Evolutionary conservation across 345 rosid species (phyloP), one percentile per base, ranked within the genome.

Genomic region (Eucalyptus urophylla): DNA sequence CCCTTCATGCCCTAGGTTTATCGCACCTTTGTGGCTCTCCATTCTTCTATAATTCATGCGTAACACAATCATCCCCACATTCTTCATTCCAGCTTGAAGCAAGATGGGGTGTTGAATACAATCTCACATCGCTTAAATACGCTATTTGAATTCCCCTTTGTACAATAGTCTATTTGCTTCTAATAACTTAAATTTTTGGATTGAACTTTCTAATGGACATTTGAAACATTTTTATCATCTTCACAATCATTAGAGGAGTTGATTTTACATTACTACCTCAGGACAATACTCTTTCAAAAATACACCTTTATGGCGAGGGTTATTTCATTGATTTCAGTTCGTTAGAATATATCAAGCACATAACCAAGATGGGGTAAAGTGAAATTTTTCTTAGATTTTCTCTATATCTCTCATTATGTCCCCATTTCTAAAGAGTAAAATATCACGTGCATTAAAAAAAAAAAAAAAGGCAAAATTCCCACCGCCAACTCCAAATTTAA

Each of bases 231-330:
- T 65, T 65, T 54, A n/a, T 65, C 76, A 14, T 65, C 21, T n/a
- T n/a, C 76, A n/a, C 37, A 65, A 65, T 65, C 31, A n/a, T 22
- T 56, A 65, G 21, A 21, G 6, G 76, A 65, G 33, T 65, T n/a
- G 17, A 33, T 14, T 65, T 65, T n/a, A n/a, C 3, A 1, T 4
- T 14, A n/a, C 21, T n/a, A n/a, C 11, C 76, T 65, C 9, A 4
- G 5, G 76, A 65, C 76, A 4, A 12, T 65, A 7, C 76, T 14
- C 31, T 8, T n/a, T n/a, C 37, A 8, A 14, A 3, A 14, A 14
- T 65, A n/a, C 16, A 14, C 76, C 19, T 58, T 58, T 58, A 0
- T 11, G 3, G 3, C 7, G 0, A 58, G 2, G 1, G 2, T 58
- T 24, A 58, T 25, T 58, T 27, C 65, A 11, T 24, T 11, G 13